Base-by-base conservation (phyloP, 2,329 filamentous ascomycete genomes). In the Alternaria metachromatica region DNA sequence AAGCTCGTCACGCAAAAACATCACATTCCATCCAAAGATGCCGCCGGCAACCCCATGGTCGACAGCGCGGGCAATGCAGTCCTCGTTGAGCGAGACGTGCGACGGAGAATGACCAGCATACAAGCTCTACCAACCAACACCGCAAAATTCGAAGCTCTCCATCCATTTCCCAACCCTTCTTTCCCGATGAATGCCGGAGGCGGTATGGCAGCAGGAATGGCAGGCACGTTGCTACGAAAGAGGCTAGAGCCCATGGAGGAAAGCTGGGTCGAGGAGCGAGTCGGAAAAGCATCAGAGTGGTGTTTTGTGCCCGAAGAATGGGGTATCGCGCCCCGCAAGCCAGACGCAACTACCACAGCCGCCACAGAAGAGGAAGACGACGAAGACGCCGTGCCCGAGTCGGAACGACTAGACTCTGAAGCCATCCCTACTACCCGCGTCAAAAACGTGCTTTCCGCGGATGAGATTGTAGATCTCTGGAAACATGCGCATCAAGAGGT, bases 261-360 rank as follows among this genome's bases (percentile, higher is more conserved):
- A 25, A 69, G 70, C 8, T 78, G 75, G 76, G 68, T 77, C 9
- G 68, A 71, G n/a, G 71, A 72, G 6, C 67, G 74, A 9, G 50
- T 78, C 2, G 57, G 61, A 5, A 77, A 73, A 58, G 76, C 76
- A 6, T 59, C 65, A 2, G 72, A 76, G 41, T 78, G 78, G 54
- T 71, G 71, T n/a, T 58, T 72, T 23, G 71, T 78, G 30, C 73
- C 76, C 4, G 55, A 60, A 12, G 75, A 78, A 12, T 78, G 73
- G 75, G 70, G 63, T 1, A 67, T 79, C 23, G 70, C 75, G 45
- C 63, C 71, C 1, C 65, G 62, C 10, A 72, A 68, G 46, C 21
- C 66, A 11, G 46, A 51, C 6, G 11, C 45, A 13, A 11, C 13
- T 1, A n/a, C n/a, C 21, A 56, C 41, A 2, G 28, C 28, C 2